These are phyloP conservation scores for Xylariaceae sp. DNA, from an alignment of 2,329 filamentous ascomycete genomes.

Conservation along the genomic window DNA sequence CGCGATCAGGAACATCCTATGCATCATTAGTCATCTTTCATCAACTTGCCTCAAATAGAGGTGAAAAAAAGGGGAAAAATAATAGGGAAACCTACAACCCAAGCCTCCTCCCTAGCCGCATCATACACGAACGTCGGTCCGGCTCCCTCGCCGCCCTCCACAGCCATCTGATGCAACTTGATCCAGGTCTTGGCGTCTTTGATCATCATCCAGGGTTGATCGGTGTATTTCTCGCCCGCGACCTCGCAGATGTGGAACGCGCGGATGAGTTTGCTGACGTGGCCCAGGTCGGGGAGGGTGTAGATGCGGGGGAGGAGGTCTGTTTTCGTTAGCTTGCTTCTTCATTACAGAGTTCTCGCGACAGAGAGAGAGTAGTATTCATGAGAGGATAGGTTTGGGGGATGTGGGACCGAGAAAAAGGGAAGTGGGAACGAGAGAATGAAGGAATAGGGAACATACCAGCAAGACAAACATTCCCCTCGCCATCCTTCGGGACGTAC, in stretches of 20 bases:
- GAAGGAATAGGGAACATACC: background rate
- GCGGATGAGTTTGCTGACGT: constrained; percentile 69
- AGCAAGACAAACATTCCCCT: background rate
- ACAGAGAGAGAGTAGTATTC: too few species aligned
- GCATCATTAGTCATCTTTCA: background rate
- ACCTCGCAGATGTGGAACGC: constrained; percentile 61
- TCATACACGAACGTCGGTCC: constrained; percentile 55
- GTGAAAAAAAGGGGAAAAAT: background rate
- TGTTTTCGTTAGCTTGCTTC: constrained; percentile 1
- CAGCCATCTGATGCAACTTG: constrained; percentile 54
- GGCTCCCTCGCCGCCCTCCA: constrained; percentile 54
- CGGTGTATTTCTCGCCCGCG: constrained; percentile 41
- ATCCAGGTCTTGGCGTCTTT: constrained; percentile 55
- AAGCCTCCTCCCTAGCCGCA: constrained; percentile 60
- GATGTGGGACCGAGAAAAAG: too few species aligned
- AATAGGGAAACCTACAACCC: constrained; percentile 44
- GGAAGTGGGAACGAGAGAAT: too few species aligned
- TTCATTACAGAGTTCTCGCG: too few species aligned
- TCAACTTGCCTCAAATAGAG: too few species aligned
- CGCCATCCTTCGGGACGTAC: constrained; percentile 50
- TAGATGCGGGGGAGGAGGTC: constrained; percentile 46
- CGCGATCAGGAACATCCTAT: background rate
- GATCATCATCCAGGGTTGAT: constrained; percentile 47
- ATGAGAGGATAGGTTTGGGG: too few species aligned
- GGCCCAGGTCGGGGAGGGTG: constrained; percentile 66